Percentiles rank a stretch among this genome's conserved stretches.
These are phyloP conservation scores for Cystobasidium ongulense DNA, from an alignment of 768 basidiomycete species.

Conservation along the genomic window DNA sequence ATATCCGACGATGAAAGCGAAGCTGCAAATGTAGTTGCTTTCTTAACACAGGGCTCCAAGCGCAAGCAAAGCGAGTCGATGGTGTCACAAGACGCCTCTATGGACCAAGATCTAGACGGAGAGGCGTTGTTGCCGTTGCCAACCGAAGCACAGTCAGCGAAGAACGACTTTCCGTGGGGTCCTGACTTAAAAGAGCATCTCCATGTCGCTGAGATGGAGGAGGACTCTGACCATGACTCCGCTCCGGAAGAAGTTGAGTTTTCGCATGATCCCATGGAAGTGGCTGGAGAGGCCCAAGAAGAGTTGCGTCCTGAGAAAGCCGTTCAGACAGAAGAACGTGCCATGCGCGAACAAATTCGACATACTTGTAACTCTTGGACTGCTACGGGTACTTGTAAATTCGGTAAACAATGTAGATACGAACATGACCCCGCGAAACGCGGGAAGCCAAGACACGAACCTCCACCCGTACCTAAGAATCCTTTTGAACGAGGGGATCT, in stretches of 20 bases:
- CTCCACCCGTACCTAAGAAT: not conserved
- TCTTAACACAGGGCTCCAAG: not conserved
- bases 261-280: not conserved
- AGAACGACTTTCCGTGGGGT: no score
- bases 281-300: no score
- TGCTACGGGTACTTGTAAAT: slow-evolving; percentile 2
- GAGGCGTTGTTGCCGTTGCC: no score
- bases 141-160: not conserved
- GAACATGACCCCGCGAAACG: not conserved
- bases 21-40: not conserved
- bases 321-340: not conserved
- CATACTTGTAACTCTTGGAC: not conserved
- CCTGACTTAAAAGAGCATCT: no score
- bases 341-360: not conserved
- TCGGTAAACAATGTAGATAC: slow-evolving; percentile 5
- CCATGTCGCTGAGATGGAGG: not conserved
- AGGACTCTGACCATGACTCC: not conserved
- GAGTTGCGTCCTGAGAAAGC: no score
- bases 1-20: not conserved
- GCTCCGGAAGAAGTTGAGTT: not conserved
- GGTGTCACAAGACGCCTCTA: no score
- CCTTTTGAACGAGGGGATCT: slow-evolving; percentile 21
- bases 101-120: no score
- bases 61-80: no score
- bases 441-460: not conserved